Conservation (phyloP, 768 basidiomycete species). For the Infundibulicybe gibba region DNA sequence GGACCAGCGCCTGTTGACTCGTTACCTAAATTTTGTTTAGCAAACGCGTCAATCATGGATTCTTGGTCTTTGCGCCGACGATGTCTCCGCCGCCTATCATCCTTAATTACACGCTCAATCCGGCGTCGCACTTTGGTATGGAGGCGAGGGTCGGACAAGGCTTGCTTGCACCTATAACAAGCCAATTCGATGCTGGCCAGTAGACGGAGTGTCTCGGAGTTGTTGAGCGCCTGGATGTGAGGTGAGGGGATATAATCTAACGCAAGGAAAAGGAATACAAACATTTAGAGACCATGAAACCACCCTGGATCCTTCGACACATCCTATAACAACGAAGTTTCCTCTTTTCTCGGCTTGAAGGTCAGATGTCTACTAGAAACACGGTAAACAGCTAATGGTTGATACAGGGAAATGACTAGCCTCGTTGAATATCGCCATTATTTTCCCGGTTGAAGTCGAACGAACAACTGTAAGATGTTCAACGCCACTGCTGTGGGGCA, state of each 20-base stretch:
- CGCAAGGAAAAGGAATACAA: constrained; percentile 18
- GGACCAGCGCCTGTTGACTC: constrained; percentile 21
- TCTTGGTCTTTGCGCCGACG: constrained; percentile 83
- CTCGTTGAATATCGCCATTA: constrained; percentile 69
- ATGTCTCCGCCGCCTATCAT: constrained; percentile 78
- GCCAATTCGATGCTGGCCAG: constrained; percentile 84
- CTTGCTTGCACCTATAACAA: constrained; percentile 73
- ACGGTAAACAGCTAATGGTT: neutral
- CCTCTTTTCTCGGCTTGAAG: constrained; percentile 85
- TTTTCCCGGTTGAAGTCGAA: constrained; percentile 60
- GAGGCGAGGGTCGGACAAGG: constrained; percentile 60
- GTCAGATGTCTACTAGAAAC: constrained; percentile 47
- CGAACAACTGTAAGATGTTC: constrained; percentile 48
- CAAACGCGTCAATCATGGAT: constrained; percentile 76
- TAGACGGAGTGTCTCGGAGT: constrained; percentile 77
- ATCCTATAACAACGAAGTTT: constrained; percentile 82
- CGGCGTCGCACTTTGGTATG: constrained; percentile 65
- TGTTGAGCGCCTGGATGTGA: constrained; percentile 63
- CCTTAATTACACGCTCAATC: constrained; percentile 80
- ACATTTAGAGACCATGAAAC: constrained; percentile 87
- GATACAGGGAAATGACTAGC: constrained; percentile 28
- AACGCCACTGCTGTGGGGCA: constrained; percentile 2
- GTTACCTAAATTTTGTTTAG: constrained; percentile 43
- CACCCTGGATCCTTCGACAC: constrained; percentile 69
- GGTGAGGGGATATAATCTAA: constrained; percentile 7